A percentile compares a stretch with the other conserved stretches of the same genome.
Evolutionary conservation across 2,329 filamentous ascomycete genomes (phyloP).

Genomic region (Neopestalotiopsis clavispora): DNA sequence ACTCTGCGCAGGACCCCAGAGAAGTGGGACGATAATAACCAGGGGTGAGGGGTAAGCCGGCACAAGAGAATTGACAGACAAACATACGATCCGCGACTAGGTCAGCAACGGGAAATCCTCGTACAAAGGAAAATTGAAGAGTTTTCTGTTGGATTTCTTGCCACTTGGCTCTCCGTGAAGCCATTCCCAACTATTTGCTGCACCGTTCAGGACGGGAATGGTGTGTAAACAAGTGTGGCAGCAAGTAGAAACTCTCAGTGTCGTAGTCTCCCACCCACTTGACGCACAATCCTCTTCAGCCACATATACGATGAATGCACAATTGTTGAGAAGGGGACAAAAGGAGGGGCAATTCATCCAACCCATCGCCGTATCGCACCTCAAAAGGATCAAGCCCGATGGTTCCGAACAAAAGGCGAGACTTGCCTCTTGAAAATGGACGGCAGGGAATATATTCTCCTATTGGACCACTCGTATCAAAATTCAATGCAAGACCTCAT

Average conservation of each 20-base stretch:
- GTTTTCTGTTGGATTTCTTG: background rate
- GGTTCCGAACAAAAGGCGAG: background rate
- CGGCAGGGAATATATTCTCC: background rate
- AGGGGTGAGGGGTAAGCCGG: background rate
- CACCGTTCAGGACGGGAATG: background rate
- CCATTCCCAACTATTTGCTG: constrained; percentile 9
- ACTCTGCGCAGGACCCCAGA: background rate
- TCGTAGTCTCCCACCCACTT: constrained; percentile 4
- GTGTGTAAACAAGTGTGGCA: background rate
- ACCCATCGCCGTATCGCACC: background rate
- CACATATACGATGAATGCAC: background rate
- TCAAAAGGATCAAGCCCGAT: background rate
- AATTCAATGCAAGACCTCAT: background rate
- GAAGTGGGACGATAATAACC: background rate
- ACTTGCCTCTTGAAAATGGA: background rate
- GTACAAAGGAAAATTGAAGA: background rate
- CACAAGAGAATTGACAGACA: background rate
- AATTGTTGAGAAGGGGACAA: background rate
- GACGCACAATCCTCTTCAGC: background rate
- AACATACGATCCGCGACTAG: background rate
- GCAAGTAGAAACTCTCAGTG: background rate
- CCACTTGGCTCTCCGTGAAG: background rate
- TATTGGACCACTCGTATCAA: background rate
- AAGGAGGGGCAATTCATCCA: background rate
- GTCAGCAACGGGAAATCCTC: background rate